phyloP scores from a whole-genome alignment of 73 alveolate species.

The Paramecium caudatum region DNA sequence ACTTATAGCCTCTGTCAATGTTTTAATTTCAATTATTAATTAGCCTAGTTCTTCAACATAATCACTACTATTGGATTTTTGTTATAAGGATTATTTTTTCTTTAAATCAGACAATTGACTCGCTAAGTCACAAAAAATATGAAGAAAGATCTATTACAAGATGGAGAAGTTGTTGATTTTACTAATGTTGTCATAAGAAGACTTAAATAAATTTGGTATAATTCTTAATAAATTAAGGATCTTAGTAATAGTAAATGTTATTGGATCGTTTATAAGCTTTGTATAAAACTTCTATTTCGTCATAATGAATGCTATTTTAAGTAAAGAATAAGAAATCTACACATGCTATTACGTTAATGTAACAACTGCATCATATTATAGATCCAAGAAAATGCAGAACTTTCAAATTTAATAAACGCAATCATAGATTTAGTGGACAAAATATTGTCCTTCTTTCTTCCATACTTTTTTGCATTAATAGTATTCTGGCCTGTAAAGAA shows the following conservation, averaged over 20 bases:
- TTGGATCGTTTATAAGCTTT: conserved; percentile 25
- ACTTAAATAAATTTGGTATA: conserved; percentile 30
- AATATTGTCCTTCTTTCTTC: conserved; percentile 13
- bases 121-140: not conserved
- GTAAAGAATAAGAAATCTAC: not conserved
- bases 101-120: not conserved
- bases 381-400: not conserved
- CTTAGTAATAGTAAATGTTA: not conserved
- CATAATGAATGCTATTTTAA: not conserved
- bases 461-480: not conserved
- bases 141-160: not conserved
- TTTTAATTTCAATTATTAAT: not conserved
- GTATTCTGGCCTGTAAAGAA: not conserved
- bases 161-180: not conserved
- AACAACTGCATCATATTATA: not conserved
- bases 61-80: conserved; percentile 13
- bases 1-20: conserved; percentile 8
- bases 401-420: not conserved
- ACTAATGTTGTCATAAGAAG: conserved; percentile 15
- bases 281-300: not conserved
- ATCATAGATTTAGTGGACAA: not conserved
- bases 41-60: conserved; percentile 39
- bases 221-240: not conserved
- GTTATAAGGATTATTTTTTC: conserved; percentile 10
- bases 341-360: not conserved